These are phyloP conservation scores for Vigna hirtella DNA, from an alignment of 306 rosid genomes.

Conservation along the genomic window DNA sequence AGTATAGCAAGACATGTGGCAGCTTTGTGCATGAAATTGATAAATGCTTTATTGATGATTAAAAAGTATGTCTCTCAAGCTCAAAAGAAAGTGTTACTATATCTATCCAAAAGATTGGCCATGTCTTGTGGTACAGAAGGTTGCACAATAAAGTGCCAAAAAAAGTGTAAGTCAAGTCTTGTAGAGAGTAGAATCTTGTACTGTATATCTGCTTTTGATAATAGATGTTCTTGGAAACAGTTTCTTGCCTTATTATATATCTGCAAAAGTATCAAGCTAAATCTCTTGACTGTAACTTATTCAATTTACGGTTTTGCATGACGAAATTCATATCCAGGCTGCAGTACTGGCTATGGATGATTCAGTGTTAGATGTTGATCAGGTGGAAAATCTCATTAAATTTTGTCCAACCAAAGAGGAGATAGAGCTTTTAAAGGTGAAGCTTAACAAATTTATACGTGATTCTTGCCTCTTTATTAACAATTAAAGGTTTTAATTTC, in stretches of 20 bases:
- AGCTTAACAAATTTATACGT: conserved; percentile 35
- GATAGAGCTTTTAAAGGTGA: conserved; percentile 90
- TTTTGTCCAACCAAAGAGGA: conserved; percentile 98
- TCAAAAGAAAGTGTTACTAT: neutral
- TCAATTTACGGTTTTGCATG: conserved; percentile 35
- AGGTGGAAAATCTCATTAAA: conserved; percentile 93
- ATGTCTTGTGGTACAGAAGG: conserved; percentile 4
- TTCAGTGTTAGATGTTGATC: conserved; percentile 85
- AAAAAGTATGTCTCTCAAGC: neutral
- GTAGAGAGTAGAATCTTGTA: conserved; percentile 21
- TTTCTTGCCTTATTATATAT: conserved; percentile 8
- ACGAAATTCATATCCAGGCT: conserved; percentile 64
- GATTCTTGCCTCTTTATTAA: conserved; percentile 27
- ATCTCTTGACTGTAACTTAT: conserved; percentile 9
- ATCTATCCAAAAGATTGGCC: neutral
- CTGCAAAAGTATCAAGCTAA: conserved; percentile 1
- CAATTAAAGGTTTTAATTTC: conserved; percentile 23
- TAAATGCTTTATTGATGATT: conserved; percentile 27
- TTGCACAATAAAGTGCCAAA: neutral
- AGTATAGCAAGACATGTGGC: neutral
- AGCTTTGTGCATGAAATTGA: conserved; percentile 6
- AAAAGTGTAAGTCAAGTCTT: conserved; percentile 2
- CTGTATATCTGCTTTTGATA: neutral
- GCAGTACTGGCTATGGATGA: conserved; percentile 91
- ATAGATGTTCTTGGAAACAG: neutral